Conservation (phyloP, 306 rosid species). For the Arachis hypogaea region DNA sequence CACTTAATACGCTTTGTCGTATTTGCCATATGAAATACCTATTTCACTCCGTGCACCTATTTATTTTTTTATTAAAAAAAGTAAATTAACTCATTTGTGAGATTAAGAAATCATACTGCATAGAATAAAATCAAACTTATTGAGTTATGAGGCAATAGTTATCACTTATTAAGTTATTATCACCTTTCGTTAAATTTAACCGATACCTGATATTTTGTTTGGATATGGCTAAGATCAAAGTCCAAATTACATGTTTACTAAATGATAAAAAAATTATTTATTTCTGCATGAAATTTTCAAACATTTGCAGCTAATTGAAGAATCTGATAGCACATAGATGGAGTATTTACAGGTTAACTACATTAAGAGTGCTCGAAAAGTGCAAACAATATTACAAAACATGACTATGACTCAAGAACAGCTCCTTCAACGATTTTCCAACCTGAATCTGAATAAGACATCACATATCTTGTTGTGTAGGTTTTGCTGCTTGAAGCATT, state of each 20-base stretch:
- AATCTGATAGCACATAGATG: not conserved
- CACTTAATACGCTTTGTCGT: not conserved
- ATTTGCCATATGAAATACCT: not conserved
- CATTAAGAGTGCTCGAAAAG: slow-evolving; percentile 15
- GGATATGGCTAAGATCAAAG: no score
- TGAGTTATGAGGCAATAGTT: no score
- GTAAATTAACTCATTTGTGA: not conserved
- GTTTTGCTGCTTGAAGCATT: slow-evolving; percentile 69
- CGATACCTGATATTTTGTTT: no score
- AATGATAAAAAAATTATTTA: not conserved
- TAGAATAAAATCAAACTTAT: not conserved
- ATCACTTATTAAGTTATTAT: no score
- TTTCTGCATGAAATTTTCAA: not conserved
- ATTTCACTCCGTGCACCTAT: not conserved
- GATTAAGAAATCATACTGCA: not conserved
- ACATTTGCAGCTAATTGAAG: slow-evolving; percentile 9
- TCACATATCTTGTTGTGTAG: slow-evolving; percentile 87
- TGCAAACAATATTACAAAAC: slow-evolving; percentile 31
- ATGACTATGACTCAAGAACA: slow-evolving; percentile 71
- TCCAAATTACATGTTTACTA: no score
- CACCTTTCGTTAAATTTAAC: no score
- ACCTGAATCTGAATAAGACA: slow-evolving; percentile 68
- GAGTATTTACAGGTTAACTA: slow-evolving; percentile 37
- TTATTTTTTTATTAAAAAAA: not conserved
- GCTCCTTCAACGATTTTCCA: slow-evolving; percentile 96